These are phyloP conservation scores for Rasamsonia emersonii DNA, from an alignment of 2,329 filamentous ascomycete species.

Conservation along the genomic window DNA sequence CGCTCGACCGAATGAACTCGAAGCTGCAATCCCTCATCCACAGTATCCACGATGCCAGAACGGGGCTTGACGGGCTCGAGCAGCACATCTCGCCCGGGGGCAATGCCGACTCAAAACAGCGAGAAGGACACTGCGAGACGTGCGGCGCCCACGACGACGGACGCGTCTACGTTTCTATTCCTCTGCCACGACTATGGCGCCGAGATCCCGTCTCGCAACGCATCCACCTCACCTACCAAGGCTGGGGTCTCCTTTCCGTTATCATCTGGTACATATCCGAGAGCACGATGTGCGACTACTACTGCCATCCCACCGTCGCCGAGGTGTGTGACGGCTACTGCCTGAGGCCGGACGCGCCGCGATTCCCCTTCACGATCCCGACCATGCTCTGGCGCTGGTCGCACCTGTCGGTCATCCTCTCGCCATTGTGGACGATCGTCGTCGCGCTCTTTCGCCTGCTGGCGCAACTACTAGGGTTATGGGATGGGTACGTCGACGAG, in stretches of 20 bases:
- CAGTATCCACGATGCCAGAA: conserved; percentile 33
- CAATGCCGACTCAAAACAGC: conserved; percentile 5
- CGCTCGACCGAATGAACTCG: conserved; percentile 29
- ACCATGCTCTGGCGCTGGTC: conserved; percentile 45
- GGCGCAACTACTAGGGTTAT: conserved; percentile 30
- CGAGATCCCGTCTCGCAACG: conserved; percentile 19
- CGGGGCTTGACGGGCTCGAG: conserved; percentile 31
- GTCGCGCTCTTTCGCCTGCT: conserved; percentile 23
- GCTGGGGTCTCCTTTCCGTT: conserved; percentile 31
- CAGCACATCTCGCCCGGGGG: conserved; percentile 23
- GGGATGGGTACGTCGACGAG: conserved; percentile 35
- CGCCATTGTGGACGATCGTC: conserved; percentile 21
- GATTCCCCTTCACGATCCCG: conserved; percentile 47
- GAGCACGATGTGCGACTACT: conserved; percentile 41
- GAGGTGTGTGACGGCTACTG: conserved; percentile 42
- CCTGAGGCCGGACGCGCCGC: conserved; percentile 43
- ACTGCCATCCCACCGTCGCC: conserved; percentile 44
- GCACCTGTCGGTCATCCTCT: conserved; percentile 23
- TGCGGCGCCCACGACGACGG: conserved; percentile 18
- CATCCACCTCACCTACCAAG: conserved; percentile 27
- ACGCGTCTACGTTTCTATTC: conserved; percentile 23
- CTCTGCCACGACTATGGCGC: conserved; percentile 29
- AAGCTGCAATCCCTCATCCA: conserved; percentile 32
- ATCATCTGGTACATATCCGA: conserved; percentile 44
- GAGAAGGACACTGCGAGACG: conserved; percentile 12